Evolutionary conservation across 305 asterid species (phyloP), one percentile per base, ranked within the genome.

Genomic region (Solanum aculeatissimum): DNA sequence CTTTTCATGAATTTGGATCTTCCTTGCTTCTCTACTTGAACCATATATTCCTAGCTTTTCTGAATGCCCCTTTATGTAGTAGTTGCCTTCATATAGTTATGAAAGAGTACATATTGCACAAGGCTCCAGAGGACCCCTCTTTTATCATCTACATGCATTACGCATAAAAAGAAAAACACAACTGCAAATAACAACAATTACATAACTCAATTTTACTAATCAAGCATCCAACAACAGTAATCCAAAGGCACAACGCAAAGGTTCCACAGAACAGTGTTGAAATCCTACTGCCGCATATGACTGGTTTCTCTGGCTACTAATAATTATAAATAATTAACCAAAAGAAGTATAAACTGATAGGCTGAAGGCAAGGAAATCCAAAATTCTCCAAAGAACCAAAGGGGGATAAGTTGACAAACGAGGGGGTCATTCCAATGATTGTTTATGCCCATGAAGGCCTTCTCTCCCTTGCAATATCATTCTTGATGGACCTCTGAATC

Each of bases 401-500:
- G 57, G 80, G 40, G 38, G 21, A 43, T 72, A 21, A 42, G 82
- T 32, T 54, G 9, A 18, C 82, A 51, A 78, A 78, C 32, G 14
- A 78, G 12, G 27, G 12, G 27, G 45, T 19, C 66, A 5, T 12
- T 40, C 27, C 66, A 13, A n/a, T 78, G 45, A 78, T 29, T 78
- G 66, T 7, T 53, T 78, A 78, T 53, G 82, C 82, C 82, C 82
- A 78, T 78, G 82, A 35, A 78, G 84, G 75, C 16, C 63, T 82
- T 47, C 63, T 63, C 63, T 82, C 98, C 81, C 83, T 85, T 40
- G 87, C 89, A 85, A 87, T 87, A 86, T 97, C 99, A 3, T 80
- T 72, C 90, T 83, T 91, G 92, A 95, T 94, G 87, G 87, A 80
- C 91, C 83, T 90, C 89, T 89, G 89, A 42, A 95, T 91, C 84